Evolutionary conservation across 164 flowering plant species (phyloP), one percentile per base, ranked within the genome.

Genomic region (Magnolia changhungtana): DNA sequence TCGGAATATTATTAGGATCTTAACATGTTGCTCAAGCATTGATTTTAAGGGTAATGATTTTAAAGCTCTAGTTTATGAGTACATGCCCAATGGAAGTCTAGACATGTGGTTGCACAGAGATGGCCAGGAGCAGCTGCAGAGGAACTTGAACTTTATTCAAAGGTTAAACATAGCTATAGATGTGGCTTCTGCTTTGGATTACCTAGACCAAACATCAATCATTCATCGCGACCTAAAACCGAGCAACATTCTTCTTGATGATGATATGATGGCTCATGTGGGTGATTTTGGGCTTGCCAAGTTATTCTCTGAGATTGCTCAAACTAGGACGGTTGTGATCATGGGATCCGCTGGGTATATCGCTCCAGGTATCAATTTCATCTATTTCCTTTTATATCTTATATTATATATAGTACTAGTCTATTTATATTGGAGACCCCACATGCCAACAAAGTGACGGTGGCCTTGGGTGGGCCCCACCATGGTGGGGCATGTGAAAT

Each of bases 201-300:
- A 84, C 69, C 81, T 84, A 20, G 83, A 84, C 51, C 51, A 73
- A 1, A 58, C 71, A 11, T 78, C 83, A 2, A 68, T 84, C 6
- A 75, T 78, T 55, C 86, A 84, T 74, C 81, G 86, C 52, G 84
- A 84, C 66, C 52, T 84, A 19, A 84, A 84, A 72, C 86, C 84
- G 1, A 73, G 81, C 71, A 84, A 84, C 76, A 61, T 84, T 1
- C 86, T 84, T 67, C 83, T 82, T 24, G 78, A 82, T 63, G 72
- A 72, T 23, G 78, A 84, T 16, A 76, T 82, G 85, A 67, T 50
- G 8, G 85, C 83, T 19, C 82, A 78, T 72, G 85, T 84, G 16
- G 78, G 85, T 21, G 85, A 84, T 69, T 84, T 84, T 67, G 87
- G 87, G 29, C 70, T 82, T 27, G 83, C 86, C 20, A 76, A 49